Evolutionary conservation across 371 early-diverging fungal genomes (phyloP).

Genomic region (Umbelopsis sp.): DNA sequence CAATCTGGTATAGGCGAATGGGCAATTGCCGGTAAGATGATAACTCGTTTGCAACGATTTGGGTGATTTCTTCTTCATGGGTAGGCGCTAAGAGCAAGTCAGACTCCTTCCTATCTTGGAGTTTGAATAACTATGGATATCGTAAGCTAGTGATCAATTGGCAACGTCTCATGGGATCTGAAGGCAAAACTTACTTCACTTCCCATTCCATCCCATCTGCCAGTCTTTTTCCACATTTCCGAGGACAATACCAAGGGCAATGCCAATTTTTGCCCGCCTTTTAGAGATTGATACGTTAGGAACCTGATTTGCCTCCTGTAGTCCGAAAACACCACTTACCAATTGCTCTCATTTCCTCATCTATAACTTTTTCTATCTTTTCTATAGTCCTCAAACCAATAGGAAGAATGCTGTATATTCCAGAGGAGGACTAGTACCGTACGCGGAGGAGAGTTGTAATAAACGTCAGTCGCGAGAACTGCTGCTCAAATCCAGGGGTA

Average conservation of each 20-base stretch:
- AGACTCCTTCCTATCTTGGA: slow-evolving; percentile 78
- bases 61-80: slow-evolving; percentile 92
- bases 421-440: slow-evolving; percentile 66
- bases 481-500: not conserved
- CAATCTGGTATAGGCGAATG: slow-evolving; percentile 88
- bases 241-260: slow-evolving; percentile 72
- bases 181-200: slow-evolving; percentile 53
- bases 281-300: not conserved
- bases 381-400: slow-evolving; percentile 73
- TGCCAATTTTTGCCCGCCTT: slow-evolving; percentile 75
- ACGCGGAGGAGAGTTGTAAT: not conserved
- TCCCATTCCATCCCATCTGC: slow-evolving; percentile 76
- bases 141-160: not conserved
- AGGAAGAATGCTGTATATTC: slow-evolving; percentile 83
- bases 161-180: not conserved
- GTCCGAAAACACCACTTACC: slow-evolving; percentile 37
- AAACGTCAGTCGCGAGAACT: not conserved
- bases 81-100: slow-evolving; percentile 85
- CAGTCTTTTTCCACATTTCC: slow-evolving; percentile 79
- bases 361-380: slow-evolving; percentile 80
- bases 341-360: slow-evolving; percentile 76
- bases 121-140: slow-evolving; percentile 65
- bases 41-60: slow-evolving; percentile 69
- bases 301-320: not conserved
- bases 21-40: slow-evolving; percentile 77